phyloP scores from a whole-genome alignment of 2,329 filamentous ascomycete species.

The Cryphonectria naterciae region DNA sequence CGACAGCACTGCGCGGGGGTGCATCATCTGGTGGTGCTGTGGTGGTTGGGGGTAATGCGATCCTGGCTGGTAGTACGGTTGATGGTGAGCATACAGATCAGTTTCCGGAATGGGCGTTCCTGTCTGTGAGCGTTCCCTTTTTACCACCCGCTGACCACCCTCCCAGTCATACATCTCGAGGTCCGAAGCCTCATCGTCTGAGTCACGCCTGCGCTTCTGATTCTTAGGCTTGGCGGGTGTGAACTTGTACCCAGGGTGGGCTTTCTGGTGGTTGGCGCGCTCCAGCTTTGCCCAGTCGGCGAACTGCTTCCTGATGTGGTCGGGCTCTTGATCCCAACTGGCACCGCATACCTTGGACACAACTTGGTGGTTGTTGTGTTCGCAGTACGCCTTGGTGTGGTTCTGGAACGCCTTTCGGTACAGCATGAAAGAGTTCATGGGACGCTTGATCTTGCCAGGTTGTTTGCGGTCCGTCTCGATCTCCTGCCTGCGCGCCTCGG shows the following conservation, averaged over 20 bases:
- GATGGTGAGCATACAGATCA: conserved; percentile 34
- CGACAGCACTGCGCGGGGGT: conserved; percentile 35
- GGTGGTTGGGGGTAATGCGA: conserved; percentile 10
- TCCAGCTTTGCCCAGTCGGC: conserved; percentile 80
- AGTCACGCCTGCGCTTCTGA: conserved; percentile 38
- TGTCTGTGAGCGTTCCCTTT: conserved; percentile 38
- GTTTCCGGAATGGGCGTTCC: conserved; percentile 39
- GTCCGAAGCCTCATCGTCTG: conserved; percentile 45
- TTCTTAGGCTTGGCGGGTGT: conserved; percentile 73
- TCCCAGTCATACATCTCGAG: conserved; percentile 50
- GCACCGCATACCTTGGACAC: conserved; percentile 86
- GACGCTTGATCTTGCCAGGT: conserved; percentile 79
- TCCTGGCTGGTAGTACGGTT: conserved; percentile 32
- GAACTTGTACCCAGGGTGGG: conserved; percentile 94
- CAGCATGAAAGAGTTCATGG: conserved; percentile 98
- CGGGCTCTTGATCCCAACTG: conserved; percentile 82
- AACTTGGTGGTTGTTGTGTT: conserved; percentile 90
- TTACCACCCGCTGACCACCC: conserved; percentile 40
- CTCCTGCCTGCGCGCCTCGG: conserved; percentile 68
- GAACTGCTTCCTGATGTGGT: conserved; percentile 74
- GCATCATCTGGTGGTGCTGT: conserved; percentile 30
- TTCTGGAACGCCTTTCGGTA: conserved; percentile 94
- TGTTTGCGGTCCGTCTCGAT: conserved; percentile 66
- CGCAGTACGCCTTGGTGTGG: conserved; percentile 78
- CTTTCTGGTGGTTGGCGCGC: conserved; percentile 79